Evolutionary conservation across 768 basidiomycete genomes (phyloP), one percentile per base, ranked within the genome.

Genomic region (Mycena galericulata): DNA sequence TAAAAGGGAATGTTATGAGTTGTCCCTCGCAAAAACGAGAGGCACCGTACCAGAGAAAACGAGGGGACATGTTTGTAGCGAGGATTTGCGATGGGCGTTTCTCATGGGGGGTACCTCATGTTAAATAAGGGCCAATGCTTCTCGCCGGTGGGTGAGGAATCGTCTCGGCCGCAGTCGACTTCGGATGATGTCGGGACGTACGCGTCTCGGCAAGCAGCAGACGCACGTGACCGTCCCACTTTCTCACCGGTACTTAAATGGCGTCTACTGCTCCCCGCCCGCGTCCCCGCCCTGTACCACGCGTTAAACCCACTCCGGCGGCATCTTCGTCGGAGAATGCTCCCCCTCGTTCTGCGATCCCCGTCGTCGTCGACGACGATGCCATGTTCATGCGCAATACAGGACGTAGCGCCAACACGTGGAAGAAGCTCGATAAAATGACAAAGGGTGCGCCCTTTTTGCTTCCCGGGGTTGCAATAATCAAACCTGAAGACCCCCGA

Each of bases 371-470:
- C 14, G 90, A 93, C 64, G 88, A 87, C 55, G 92, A 94, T 76
- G 88, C 86, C 18, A 81, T 88, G 77, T 94, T 94, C 72, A 86
- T 93, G 73, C 86, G 86, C 55, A 95, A 93, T 75, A 82, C 79
- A 47, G 85, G 85, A 65, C 82, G 91, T 56, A 87, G 87, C 6
- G 75, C 81, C 5, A 79, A 84, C 57, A 80, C 84, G 4, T 93
- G 92, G 90, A 87, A 82, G 74, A 85, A 84, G 64, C 76, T 94
- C 45, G 85, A 89, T 27, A 80, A 87, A 74, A 78, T 85, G 17
- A 84, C 83, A 49, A 88, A 88, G 77, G 85, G 93, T 92, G 69
- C 57, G 82, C 67, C 29, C 45, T 38, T 15, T 9, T 34, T n/a
- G 36, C 38, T 26, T 41, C 46, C 46, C 36, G 18, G 20, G 30